These are phyloP conservation scores for Trichophyton benhamiae DNA, from an alignment of 2,329 filamentous ascomycete genomes.

Conservation along the genomic window DNA sequence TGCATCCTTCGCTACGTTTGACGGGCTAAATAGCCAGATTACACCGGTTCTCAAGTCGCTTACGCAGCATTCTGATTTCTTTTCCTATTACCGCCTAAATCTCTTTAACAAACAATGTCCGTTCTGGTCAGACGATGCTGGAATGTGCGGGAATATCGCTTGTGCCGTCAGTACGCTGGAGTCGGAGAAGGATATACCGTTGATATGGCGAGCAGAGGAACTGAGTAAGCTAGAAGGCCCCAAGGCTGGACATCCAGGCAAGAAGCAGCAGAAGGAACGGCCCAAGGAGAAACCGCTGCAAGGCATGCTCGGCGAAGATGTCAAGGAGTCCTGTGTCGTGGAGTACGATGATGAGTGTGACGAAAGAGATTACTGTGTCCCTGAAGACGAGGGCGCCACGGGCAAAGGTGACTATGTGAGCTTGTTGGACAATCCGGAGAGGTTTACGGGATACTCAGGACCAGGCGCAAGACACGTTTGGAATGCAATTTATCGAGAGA, in stretches of 20 bases:
- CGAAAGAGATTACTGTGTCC: constrained; percentile 90
- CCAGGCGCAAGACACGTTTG: constrained; percentile 79
- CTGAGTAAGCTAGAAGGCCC: constrained; percentile 86
- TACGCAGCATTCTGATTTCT: constrained; percentile 85
- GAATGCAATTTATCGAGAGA: constrained; percentile 94
- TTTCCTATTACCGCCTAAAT: constrained; percentile 92
- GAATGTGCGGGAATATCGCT: constrained; percentile 92
- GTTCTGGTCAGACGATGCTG: constrained; percentile 87
- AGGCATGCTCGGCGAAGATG: constrained; percentile 69
- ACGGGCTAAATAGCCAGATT: constrained; percentile 65
- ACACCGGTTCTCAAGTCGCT: constrained; percentile 68
- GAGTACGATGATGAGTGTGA: constrained; percentile 97
- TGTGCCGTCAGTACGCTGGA: constrained; percentile 93
- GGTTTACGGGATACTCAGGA: constrained; percentile 88
- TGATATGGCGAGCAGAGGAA: constrained; percentile 82
- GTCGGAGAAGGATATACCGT: constrained; percentile 85
- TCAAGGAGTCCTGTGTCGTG: constrained; percentile 90
- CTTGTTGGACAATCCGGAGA: constrained; percentile 81
- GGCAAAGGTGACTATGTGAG: constrained; percentile 95
- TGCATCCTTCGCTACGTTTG: constrained; percentile 82
- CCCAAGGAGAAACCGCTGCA: constrained; percentile 60
- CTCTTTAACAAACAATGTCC: constrained; percentile 89
- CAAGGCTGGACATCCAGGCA: constrained; percentile 75
- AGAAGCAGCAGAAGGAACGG: constrained; percentile 57
- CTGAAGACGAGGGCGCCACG: constrained; percentile 77